These are phyloP conservation scores for Hymenotorrendiella dingleyae DNA, from an alignment of 2,329 filamentous ascomycete species.

Conservation along the genomic window DNA sequence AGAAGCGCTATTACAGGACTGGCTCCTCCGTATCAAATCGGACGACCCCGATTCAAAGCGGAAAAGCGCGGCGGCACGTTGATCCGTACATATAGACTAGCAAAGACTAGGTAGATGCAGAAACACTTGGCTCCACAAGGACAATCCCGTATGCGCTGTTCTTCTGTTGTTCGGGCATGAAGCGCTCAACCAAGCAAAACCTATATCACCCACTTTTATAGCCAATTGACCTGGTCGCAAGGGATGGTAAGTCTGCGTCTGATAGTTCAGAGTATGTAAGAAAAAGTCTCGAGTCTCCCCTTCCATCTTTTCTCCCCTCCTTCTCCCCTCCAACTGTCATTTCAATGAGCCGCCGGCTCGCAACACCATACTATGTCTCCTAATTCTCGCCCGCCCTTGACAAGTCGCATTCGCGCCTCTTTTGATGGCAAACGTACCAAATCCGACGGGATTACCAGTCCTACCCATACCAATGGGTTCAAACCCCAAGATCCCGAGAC, in stretches of 20 bases:
- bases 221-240: slow-evolving; percentile 13
- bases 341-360: slow-evolving; percentile 7
- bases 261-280: slow-evolving; percentile 7
- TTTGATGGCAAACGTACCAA: slow-evolving; percentile 26
- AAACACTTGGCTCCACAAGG: slow-evolving; percentile 19
- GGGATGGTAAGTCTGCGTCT: slow-evolving; percentile 12
- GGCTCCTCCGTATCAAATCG: no score
- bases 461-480: slow-evolving; percentile 15
- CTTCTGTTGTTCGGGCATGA: slow-evolving; percentile 14
- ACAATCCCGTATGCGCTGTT: slow-evolving; percentile 13
- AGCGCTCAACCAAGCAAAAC: slow-evolving; percentile 16
- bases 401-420: slow-evolving; percentile 26
- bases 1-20: no score
- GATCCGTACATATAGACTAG: slow-evolving; percentile 1
- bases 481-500: slow-evolving; percentile 21
- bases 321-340: slow-evolving; percentile 1
- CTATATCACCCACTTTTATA: slow-evolving; percentile 21
- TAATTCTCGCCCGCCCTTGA: slow-evolving; percentile 27
- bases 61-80: neutral
- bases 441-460: slow-evolving; percentile 12
- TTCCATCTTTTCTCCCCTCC: slow-evolving; percentile 2
- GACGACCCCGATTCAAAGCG: no score
- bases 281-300: slow-evolving; percentile 2
- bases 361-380: slow-evolving; percentile 16
- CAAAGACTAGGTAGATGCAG: no score